These are phyloP conservation scores for Suhomyces choctaworum DNA, from an alignment of 1,139 yeast genomes.

Conservation along the genomic window DNA sequence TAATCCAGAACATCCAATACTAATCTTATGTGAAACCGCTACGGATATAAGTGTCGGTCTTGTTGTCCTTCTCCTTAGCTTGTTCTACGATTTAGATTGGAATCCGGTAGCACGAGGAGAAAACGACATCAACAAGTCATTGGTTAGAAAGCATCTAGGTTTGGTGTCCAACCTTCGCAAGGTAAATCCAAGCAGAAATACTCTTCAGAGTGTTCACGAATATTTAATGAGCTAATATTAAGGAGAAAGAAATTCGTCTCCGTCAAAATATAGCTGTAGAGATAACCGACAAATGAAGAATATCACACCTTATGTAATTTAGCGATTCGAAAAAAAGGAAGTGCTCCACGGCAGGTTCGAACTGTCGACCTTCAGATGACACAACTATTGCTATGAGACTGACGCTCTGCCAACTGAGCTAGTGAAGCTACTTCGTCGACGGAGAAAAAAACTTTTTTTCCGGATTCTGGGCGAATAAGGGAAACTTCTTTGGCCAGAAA, in stretches of 20 bases:
- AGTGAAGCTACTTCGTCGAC: slow-evolving; percentile 35
- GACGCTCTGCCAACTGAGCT: slow-evolving; percentile 55
- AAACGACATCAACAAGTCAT: slow-evolving; percentile 43
- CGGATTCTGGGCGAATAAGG: too few species aligned
- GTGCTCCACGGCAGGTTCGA: slow-evolving; percentile 57
- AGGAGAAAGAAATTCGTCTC: too few species aligned
- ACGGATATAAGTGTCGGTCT: slow-evolving; percentile 67
- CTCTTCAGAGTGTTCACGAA: slow-evolving; percentile 65
- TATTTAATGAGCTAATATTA: slow-evolving; percentile 29
- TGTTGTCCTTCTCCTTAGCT: slow-evolving; percentile 51
- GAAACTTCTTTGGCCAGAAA: too few species aligned
- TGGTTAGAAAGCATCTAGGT: slow-evolving; percentile 59
- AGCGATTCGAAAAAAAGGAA: slow-evolving; percentile 20
- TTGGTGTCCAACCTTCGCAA: slow-evolving; percentile 44
- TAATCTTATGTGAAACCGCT: slow-evolving; percentile 65
- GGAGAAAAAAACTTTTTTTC: neutral
- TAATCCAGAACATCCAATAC: slow-evolving; percentile 17
- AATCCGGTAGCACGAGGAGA: slow-evolving; percentile 8
- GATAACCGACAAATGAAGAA: neutral
- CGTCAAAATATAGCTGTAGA: too few species aligned
- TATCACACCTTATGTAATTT: neutral
- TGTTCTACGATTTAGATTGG: slow-evolving; percentile 48
- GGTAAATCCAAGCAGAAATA: slow-evolving; percentile 75
- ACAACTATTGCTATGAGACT: slow-evolving; percentile 42
- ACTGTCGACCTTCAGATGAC: slow-evolving; percentile 56